Conservation (phyloP, 306 rosid genomes). For the Sechiopsis laciniata region DNA sequence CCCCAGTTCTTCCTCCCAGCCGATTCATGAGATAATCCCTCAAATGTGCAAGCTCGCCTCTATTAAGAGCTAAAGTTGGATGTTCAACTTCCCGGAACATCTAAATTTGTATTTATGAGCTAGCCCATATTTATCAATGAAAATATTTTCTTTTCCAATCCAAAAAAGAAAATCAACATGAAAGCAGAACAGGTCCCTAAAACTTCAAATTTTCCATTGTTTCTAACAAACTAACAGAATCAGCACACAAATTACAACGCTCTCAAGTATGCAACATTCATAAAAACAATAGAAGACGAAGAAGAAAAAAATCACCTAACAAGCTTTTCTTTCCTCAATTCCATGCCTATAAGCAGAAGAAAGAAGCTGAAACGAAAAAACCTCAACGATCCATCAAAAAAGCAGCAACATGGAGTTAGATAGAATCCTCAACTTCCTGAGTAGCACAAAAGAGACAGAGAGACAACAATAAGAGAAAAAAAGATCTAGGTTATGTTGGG, state of each 20-base stretch:
- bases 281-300: not conserved
- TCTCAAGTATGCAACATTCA: not conserved
- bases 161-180: not conserved
- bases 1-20: not conserved
- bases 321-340: conserved; percentile 60
- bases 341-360: conserved; percentile 37
- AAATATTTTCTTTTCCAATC: no score
- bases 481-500: conserved; percentile 10
- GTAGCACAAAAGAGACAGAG: not conserved
- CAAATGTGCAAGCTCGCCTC: no score
- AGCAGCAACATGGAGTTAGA: not conserved
- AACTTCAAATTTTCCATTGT: not conserved
- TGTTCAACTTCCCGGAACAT: no score
- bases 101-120: no score
- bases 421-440: not conserved
- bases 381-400: conserved; percentile 14
- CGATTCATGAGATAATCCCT: no score
- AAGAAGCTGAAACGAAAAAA: conserved; percentile 18
- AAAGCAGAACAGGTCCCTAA: not conserved
- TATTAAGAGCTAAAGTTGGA: no score
- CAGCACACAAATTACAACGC: not conserved
- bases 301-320: conserved; percentile 42
- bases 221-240: not conserved
- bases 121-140: no score
- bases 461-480: conserved; percentile 7